These are phyloP conservation scores for Fusarium denticulatum DNA, from an alignment of 2,329 filamentous ascomycete genomes.

Conservation along the genomic window DNA sequence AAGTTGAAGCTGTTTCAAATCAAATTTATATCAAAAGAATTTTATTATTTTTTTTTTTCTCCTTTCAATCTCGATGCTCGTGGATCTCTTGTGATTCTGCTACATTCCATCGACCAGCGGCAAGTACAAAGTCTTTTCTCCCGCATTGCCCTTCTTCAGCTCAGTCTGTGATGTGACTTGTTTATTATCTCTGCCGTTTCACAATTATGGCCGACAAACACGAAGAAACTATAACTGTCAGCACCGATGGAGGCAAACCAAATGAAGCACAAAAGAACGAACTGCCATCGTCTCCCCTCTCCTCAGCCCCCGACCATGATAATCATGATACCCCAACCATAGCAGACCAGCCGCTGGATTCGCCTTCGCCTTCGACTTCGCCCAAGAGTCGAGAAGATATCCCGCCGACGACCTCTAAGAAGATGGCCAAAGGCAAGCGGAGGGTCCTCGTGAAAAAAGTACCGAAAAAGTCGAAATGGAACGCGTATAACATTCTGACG, in stretches of 20 bases:
- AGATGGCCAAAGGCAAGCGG: conserved; percentile 37
- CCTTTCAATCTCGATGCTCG: background rate
- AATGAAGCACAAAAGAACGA: background rate
- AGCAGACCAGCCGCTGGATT: conserved; percentile 4
- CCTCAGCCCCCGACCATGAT: conserved; percentile 5
- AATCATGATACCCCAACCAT: conserved; percentile 1
- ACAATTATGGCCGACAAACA: conserved; percentile 9
- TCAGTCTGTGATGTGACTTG: too few relatives aligned
- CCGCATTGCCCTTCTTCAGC: too few relatives aligned
- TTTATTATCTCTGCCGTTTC: background rate
- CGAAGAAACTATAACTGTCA: background rate
- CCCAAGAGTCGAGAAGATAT: conserved; percentile 1
- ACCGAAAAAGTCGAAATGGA: conserved; percentile 50
- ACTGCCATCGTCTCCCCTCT: conserved; percentile 27
- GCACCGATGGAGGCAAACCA: background rate
- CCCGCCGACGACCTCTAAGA: background rate
- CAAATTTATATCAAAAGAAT: background rate
- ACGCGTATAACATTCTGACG: conserved; percentile 48
- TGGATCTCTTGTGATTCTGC: background rate
- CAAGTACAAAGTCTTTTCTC: background rate
- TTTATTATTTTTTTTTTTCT: background rate
- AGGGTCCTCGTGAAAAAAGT: conserved; percentile 37
- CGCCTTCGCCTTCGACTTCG: conserved; percentile 25
- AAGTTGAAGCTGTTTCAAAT: background rate
- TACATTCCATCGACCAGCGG: too few relatives aligned